These are phyloP conservation scores for Sisymbrium irio DNA, from an alignment of 345 rosid genomes.

Conservation along the genomic window DNA sequence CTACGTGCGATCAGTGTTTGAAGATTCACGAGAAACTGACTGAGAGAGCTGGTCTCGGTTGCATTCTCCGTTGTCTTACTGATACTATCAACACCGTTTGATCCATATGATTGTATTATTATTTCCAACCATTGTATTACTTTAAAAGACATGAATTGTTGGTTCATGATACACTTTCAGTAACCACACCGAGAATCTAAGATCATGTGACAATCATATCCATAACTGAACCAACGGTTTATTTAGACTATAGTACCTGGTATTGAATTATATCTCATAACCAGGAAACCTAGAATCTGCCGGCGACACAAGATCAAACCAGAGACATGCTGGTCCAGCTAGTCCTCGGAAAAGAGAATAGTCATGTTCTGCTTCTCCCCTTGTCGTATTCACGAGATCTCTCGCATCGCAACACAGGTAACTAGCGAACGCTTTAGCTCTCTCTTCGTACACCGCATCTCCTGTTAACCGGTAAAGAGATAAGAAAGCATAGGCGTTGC, in stretches of 20 bases:
- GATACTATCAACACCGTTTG: conserved; percentile 80
- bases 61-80: conserved; percentile 77
- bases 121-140: conserved; percentile 2
- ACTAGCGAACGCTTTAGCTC: conserved; percentile 76
- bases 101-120: conserved; percentile 6
- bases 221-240: not conserved
- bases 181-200: not conserved
- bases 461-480: conserved; percentile 74
- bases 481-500: conserved; percentile 81
- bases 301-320: conserved; percentile 61
- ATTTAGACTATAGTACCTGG: not conserved
- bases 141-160: not conserved
- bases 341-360: conserved; percentile 77
- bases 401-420: conserved; percentile 53
- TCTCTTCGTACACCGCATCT: conserved; percentile 64
- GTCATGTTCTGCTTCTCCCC: conserved; percentile 26
- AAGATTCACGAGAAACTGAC: conserved; percentile 85
- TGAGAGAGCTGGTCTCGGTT: conserved; percentile 86
- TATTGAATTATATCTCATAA: conserved; percentile 49
- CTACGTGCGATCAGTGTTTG: conserved; percentile 89
- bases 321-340: conserved; percentile 68
- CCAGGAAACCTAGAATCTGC: conserved; percentile 71
- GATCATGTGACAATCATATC: not conserved
- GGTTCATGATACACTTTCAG: not conserved
- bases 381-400: conserved; percentile 19